Base-by-base conservation (phyloP, 2,329 filamentous ascomycete genomes). In the Cordyceps tenuipes region DNA sequence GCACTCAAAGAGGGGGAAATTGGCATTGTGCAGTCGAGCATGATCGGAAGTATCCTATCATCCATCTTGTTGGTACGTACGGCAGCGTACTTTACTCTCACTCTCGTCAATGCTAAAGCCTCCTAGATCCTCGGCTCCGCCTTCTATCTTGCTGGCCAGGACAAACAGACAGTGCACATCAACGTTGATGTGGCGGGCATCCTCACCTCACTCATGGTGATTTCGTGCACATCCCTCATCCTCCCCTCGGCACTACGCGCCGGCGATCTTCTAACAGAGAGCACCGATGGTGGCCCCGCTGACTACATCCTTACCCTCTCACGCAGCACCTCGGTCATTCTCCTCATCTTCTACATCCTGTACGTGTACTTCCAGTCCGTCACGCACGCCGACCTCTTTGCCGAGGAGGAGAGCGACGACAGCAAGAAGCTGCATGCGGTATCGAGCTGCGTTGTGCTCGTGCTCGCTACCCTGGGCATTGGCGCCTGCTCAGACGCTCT, bases 401-500 rank as follows among this genome's bases (percentile, higher is more conserved):
- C 59, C 34, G 59, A 61, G 21, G 59, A 61, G 29, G 59, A 61
- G 59, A 52, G 26, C 39, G 59, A 61, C 13, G 46, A 50, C 13
- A 47, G 52, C 17, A 57, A 61, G 55, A 63, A 63, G 57, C 57
- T 64, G 6, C 63, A 63, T 29, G 61, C 59, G 4, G 13, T 59
- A 1, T 63, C 63, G 4, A 64, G 63, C 61, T 62, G 63, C 53
- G 48, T 58, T 12, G 55, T 63, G 3, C 62, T 64, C 23, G 41
- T 64, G 13, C 43, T 64, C 17, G 63, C 63, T 6, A 64, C 63
- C 3, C 55, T 63, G n/a, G 63, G 62, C 2, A 62, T 64, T 9
- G 59, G 59, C 7, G 54, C 58, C 43, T 66, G 67, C 61, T 68
- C 68, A 13, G 67, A 68, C 34, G 66, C 68, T 9, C 67, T 68